Conservation (phyloP, 441 rosid species). For the Flueggea neowawraea region DNA sequence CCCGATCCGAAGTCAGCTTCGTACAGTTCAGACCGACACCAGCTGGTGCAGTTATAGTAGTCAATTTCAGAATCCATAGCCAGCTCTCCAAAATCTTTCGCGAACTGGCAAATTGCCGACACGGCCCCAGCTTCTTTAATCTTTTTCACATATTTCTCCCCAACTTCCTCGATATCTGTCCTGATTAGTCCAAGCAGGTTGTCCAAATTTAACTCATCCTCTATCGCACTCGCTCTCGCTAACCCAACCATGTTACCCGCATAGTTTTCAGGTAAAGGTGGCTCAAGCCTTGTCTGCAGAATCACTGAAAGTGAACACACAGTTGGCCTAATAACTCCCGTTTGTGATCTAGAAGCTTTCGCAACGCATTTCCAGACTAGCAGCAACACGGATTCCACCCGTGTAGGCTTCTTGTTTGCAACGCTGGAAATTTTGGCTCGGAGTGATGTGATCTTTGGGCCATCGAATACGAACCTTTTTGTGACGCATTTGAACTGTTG, state of each 20-base stretch:
- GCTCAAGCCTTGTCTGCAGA: slow-evolving; percentile 21
- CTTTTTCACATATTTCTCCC: slow-evolving; percentile 8
- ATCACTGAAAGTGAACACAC: slow-evolving; percentile 18
- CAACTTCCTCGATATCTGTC: slow-evolving; percentile 11
- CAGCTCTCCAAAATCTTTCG: slow-evolving; percentile 1
- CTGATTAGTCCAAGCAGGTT: slow-evolving; percentile 18
- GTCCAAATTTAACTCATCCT: slow-evolving; percentile 5
- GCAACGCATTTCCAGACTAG: slow-evolving; percentile 28
- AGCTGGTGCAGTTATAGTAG: slow-evolving; percentile 17
- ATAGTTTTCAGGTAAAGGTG: slow-evolving; percentile 15
- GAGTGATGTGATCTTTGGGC: slow-evolving; percentile 11
- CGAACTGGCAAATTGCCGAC: slow-evolving; percentile 5
- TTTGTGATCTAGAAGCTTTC: slow-evolving; percentile 14
- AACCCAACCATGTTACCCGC: slow-evolving; percentile 21
- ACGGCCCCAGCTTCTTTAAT: slow-evolving; percentile 7
- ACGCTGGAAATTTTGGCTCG: slow-evolving; percentile 10
- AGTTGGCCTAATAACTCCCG: slow-evolving; percentile 1
- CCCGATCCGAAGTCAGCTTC: slow-evolving; percentile 42
- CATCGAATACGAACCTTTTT: slow-evolving; percentile 27
- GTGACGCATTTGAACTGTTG: slow-evolving; percentile 2
- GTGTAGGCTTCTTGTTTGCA: slow-evolving; percentile 20
- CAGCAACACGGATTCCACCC: slow-evolving; percentile 35
- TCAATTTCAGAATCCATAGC: slow-evolving; percentile 9
- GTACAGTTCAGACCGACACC: slow-evolving; percentile 24
- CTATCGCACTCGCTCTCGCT: background rate